Evolutionary conservation across 2,329 filamentous ascomycete species (phyloP), one percentile per base, ranked within the genome.

Genomic region (Colletotrichum euphorbiae): DNA sequence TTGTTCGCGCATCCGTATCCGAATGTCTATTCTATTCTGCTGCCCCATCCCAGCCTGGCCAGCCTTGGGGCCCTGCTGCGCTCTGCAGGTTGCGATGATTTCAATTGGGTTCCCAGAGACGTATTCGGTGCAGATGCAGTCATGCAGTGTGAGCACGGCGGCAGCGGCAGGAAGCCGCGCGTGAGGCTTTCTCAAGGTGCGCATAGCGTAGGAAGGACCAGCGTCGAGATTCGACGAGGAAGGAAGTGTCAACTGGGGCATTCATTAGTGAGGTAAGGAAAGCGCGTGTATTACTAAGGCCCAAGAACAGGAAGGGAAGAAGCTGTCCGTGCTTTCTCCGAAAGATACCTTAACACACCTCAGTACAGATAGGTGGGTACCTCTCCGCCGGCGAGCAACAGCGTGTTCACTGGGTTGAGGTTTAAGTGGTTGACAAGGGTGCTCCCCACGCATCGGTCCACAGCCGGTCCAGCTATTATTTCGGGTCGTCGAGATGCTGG

Each of bases 391-490:
- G 52, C 46, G 21, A 48, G 31, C 57, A 15, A 9, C 48, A 24
- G 31, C 8, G 24, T 19, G 28, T n/a, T 51, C 36, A 15, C 12
- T 48, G 60, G 65, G 38, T 52, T 45, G 60, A 67, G 60, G 60
- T 64, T 67, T 58, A 64, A 64, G 60, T 64, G 52, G 65, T 67
- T 64, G 33, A 33, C 61, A 59, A 54, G 66, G 66, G 62, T 58
- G 52, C 48, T 69, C 54, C 33, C 61, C 48, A 69, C 61, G 61
- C 54, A 60, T 48, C 36, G 66, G 66, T 50, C 55, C 62, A 65
- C 24, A 51, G 24, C 33, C 36, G 55, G 50, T 51, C 61, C 54
- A 65, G 52, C 65, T 54, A 51, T 65, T 65, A 68, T 68, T 52
- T 68, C 60, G 46, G 65, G 65, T 43, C 50, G 40, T 58, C 28